phyloP scores from a whole-genome alignment of 1,284 basidiomycete genomes.

The Papiliotrema nemorosa region DNA sequence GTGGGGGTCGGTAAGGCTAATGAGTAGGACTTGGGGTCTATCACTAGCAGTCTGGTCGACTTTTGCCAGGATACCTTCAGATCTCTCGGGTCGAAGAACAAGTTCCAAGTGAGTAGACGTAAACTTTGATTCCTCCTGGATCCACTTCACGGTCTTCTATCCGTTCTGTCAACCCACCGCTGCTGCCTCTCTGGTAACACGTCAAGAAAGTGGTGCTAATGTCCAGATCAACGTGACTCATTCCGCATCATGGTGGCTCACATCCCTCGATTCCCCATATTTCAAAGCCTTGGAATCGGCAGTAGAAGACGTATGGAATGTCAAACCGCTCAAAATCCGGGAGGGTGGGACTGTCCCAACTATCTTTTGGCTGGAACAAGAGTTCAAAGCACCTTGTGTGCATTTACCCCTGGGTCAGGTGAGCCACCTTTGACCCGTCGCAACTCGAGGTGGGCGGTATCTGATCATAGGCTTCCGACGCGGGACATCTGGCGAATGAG shows the following conservation, averaged over 20 bases:
- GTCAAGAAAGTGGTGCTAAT: not conserved
- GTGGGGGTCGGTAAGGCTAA: not conserved
- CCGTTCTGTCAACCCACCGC: no score
- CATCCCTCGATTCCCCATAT: constrained; percentile 74
- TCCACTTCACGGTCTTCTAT: no score
- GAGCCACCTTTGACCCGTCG: constrained; percentile 2
- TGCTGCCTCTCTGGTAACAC: not conserved
- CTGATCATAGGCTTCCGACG: constrained; percentile 27
- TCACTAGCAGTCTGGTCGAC: constrained; percentile 61
- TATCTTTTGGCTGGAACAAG: constrained; percentile 87
- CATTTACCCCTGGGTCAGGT: constrained; percentile 47
- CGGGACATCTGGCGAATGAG: constrained; percentile 51
- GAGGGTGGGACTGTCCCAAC: constrained; percentile 90
- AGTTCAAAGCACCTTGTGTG: constrained; percentile 58
- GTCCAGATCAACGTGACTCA: constrained; percentile 71
- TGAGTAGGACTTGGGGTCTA: constrained; percentile 62
- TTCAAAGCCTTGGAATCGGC: constrained; percentile 77
- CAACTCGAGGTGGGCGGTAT: not conserved
- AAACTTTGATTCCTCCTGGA: no score
- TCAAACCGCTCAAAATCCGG: constrained; percentile 77
- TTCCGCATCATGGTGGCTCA: constrained; percentile 94
- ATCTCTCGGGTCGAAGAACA: constrained; percentile 64
- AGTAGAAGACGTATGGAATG: constrained; percentile 78
- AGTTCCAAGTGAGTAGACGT: constrained; percentile 57
- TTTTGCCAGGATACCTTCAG: constrained; percentile 64